Evolutionary conservation across 177 flowering plant genomes (phyloP).

Genomic region (Vitis hybrid): DNA sequence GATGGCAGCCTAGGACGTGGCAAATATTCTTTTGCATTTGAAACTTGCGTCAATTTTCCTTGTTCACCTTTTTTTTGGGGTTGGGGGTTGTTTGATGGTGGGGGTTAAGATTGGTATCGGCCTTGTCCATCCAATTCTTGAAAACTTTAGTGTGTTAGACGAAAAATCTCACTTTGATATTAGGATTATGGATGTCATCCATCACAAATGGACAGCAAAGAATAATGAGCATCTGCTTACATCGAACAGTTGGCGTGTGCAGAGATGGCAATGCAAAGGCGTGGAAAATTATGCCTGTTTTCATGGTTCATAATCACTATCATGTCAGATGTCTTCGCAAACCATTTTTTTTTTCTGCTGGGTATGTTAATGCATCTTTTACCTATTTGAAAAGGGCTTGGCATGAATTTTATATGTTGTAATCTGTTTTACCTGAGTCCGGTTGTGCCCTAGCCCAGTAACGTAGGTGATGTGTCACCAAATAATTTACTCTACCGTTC

Average conservation of each 20-base stretch:
- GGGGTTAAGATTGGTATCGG: constrained; percentile 11
- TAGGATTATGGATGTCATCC: not conserved
- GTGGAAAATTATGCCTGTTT: constrained; percentile 3
- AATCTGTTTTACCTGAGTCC: too few species aligned
- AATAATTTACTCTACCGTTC: too few species aligned
- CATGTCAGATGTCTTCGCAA: too few species aligned
- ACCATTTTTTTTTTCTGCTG: too few species aligned
- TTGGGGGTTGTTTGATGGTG: not conserved
- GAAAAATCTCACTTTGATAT: constrained; percentile 8
- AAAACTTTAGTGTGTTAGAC: constrained; percentile 18
- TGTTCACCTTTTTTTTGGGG: too few species aligned
- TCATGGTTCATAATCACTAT: not conserved
- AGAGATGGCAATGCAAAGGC: not conserved
- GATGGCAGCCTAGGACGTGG: constrained; percentile 8
- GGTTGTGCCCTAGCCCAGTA: too few species aligned
- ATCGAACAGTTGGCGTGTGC: not conserved
- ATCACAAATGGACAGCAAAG: not conserved
- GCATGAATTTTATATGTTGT: too few species aligned
- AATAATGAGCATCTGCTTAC: constrained; percentile 15
- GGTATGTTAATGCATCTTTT: too few species aligned
- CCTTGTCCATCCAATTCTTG: constrained; percentile 3
- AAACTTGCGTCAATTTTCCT: constrained; percentile 3
- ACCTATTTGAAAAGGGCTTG: too few species aligned
- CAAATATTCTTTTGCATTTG: constrained; percentile 14
- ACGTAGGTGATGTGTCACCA: too few species aligned